Evolutionary conservation across 352 stramenopile species (phyloP).

Genomic region (Globisporangium emineosum): DNA sequence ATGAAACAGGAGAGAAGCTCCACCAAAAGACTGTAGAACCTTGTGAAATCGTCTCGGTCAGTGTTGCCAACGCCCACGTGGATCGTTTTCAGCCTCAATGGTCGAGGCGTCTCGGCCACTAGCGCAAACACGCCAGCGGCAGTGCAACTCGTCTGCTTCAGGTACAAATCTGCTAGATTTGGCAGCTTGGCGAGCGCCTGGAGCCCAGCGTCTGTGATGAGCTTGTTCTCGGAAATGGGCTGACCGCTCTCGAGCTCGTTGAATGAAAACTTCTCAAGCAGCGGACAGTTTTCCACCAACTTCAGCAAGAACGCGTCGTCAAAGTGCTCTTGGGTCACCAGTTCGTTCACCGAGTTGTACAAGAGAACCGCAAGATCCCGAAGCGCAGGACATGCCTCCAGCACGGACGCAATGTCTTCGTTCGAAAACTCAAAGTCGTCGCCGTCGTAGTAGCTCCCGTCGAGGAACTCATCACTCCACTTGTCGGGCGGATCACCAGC

Average conservation of each 20-base stretch:
- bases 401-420: slow-evolving; percentile 7
- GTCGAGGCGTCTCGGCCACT: slow-evolving; percentile 4
- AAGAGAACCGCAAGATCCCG: slow-evolving; percentile 4
- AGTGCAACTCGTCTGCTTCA: slow-evolving; percentile 18
- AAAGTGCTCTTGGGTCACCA: slow-evolving; percentile 16
- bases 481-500: slow-evolving; percentile 16
- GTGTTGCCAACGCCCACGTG: slow-evolving; percentile 2
- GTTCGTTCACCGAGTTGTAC: slow-evolving; percentile 19
- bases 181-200: slow-evolving; percentile 11
- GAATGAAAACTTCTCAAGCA: slow-evolving; percentile 10
- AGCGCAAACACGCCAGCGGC: slow-evolving; percentile 13
- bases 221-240: slow-evolving; percentile 11
- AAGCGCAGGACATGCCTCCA: slow-evolving; percentile 12
- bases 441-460: slow-evolving; percentile 14
- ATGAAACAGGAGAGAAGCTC: slow-evolving; percentile 13
- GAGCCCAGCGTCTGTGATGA: slow-evolving; percentile 13
- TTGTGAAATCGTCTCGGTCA: slow-evolving; percentile 4
- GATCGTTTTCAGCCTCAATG: neutral
- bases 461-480: slow-evolving; percentile 11
- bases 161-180: slow-evolving; percentile 10
- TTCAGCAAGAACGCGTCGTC: slow-evolving; percentile 15
- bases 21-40: slow-evolving; percentile 9
- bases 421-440: slow-evolving; percentile 14
- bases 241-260: slow-evolving; percentile 18
- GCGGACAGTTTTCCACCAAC: slow-evolving; percentile 7